These are phyloP conservation scores for Entomortierella parvispora DNA, from an alignment of 192 early-diverging fungal species.

Conservation along the genomic window DNA sequence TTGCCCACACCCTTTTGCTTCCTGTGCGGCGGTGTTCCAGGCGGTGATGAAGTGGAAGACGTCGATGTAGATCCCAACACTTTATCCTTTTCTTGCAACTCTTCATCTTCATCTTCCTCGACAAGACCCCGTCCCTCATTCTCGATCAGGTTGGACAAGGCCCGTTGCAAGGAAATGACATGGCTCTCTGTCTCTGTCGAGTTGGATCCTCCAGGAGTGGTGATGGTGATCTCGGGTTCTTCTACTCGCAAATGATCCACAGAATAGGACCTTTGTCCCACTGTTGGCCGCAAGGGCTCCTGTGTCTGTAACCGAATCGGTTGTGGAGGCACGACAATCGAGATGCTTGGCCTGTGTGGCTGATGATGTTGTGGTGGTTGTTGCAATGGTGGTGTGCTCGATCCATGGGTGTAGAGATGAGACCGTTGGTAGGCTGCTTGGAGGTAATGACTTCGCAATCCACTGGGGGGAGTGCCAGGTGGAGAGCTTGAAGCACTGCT, in stretches of 20 bases:
- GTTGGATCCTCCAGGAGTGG: constrained; percentile 13
- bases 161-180: constrained; percentile 32
- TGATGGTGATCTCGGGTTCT: constrained; percentile 25
- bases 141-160: constrained; percentile 32
- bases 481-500: constrained; percentile 51
- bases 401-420: constrained; percentile 8
- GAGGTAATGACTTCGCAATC: constrained; percentile 27
- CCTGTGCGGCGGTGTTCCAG: constrained; percentile 18
- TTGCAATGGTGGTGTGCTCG: constrained; percentile 5
- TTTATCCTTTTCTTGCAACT: constrained; percentile 7
- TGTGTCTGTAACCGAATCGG: background rate
- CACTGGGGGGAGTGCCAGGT: constrained; percentile 41
- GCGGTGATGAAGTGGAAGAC: constrained; percentile 4
- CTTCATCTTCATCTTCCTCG: background rate
- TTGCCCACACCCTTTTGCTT: constrained; percentile 21
- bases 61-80: background rate
- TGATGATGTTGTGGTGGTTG: background rate
- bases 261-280: constrained; percentile 20
- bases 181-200: constrained; percentile 20
- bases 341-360: constrained; percentile 13
- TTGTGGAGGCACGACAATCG: constrained; percentile 5
- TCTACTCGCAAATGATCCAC: constrained; percentile 14
- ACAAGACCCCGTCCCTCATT: constrained; percentile 3
- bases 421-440: constrained; percentile 42
- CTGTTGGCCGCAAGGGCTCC: background rate